These are phyloP conservation scores for Aurantiochytrium sp. DNA, from an alignment of 108 stramenopile genomes.

Conservation along the genomic window DNA sequence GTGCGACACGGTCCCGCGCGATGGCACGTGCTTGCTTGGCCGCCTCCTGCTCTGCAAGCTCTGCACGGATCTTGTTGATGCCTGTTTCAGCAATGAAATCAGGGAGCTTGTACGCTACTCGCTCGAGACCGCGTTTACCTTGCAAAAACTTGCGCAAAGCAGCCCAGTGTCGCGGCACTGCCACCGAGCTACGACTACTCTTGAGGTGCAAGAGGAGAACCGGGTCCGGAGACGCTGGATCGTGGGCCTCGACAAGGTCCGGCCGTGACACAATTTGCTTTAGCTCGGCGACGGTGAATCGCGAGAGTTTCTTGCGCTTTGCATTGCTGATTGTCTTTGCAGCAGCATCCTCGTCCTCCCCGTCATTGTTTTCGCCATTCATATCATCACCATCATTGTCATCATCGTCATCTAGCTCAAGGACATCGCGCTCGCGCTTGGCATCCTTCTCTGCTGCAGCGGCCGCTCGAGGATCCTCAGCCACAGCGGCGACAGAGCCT, in stretches of 20 bases:
- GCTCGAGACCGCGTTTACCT: constrained; percentile 89
- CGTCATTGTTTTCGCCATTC: constrained; percentile 32
- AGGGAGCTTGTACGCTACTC: constrained; percentile 83
- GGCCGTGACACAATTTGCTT: constrained; percentile 73
- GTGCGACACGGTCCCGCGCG: constrained; percentile 75
- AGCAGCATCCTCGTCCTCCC: constrained; percentile 21
- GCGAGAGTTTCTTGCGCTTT: constrained; percentile 67
- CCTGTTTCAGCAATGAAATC: constrained; percentile 96
- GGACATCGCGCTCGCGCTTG: neutral
- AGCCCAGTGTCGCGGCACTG: constrained; percentile 94
- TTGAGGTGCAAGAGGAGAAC: constrained; percentile 82
- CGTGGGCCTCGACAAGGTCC: constrained; percentile 94
- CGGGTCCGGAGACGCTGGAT: constrained; percentile 86
- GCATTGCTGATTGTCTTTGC: constrained; percentile 61
- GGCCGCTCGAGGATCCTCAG: neutral
- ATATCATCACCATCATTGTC: neutral
- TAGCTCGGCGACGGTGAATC: constrained; percentile 86
- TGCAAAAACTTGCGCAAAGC: constrained; percentile 96
- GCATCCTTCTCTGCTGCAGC: neutral
- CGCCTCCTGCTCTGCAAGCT: constrained; percentile 69
- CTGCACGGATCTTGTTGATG: constrained; percentile 78
- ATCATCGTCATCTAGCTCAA: neutral
- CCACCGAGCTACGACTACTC: constrained; percentile 72
- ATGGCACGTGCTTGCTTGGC: constrained; percentile 71
- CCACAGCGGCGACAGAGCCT: neutral